phyloP scores from a whole-genome alignment of 2,329 filamentous ascomycete genomes.

The Pyrenochaeta sp. region DNA sequence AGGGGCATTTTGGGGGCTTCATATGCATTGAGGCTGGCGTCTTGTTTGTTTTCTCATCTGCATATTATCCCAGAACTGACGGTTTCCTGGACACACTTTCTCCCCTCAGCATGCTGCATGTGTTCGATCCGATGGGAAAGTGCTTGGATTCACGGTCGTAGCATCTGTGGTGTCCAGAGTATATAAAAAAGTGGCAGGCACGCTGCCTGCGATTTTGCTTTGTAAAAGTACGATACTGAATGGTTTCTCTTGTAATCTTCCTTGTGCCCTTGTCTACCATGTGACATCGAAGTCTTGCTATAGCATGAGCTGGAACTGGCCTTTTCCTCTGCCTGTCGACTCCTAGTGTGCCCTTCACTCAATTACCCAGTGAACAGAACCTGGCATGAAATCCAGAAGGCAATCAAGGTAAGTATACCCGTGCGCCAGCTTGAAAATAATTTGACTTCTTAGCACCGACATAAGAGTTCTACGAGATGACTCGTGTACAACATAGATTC shows the following conservation, averaged over 20 bases:
- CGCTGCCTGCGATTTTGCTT: constrained; percentile 9
- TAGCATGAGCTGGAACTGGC: too few species aligned
- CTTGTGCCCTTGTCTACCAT: constrained; percentile 1
- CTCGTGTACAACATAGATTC: too few species aligned
- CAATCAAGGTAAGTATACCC: too few species aligned
- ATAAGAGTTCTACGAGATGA: too few species aligned
- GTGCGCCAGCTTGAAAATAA: too few species aligned
- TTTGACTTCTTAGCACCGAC: too few species aligned
- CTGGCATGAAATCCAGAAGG: too few species aligned
- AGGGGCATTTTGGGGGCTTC: constrained; percentile 16
- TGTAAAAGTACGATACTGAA: constrained; percentile 35
- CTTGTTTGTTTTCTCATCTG: constrained; percentile 31
- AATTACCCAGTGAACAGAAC: too few species aligned
- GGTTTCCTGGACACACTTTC: constrained; percentile 13
- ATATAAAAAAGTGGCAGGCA: constrained; percentile 18
- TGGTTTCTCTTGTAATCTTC: constrained; percentile 2
- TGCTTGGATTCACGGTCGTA: constrained; percentile 3
- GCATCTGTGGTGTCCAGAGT: constrained; percentile 12
- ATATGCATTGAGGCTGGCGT: constrained; percentile 42
- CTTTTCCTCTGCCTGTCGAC: too few species aligned
- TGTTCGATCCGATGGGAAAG: constrained; percentile 16
- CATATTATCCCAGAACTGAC: constrained; percentile 25
- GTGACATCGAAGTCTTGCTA: too few species aligned
- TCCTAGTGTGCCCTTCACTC: too few species aligned
- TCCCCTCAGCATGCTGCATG: constrained; percentile 38